Base-by-base conservation (phyloP, 228 moss, liverwort and hornwort species). In the Sphagnum fallax region DNA sequence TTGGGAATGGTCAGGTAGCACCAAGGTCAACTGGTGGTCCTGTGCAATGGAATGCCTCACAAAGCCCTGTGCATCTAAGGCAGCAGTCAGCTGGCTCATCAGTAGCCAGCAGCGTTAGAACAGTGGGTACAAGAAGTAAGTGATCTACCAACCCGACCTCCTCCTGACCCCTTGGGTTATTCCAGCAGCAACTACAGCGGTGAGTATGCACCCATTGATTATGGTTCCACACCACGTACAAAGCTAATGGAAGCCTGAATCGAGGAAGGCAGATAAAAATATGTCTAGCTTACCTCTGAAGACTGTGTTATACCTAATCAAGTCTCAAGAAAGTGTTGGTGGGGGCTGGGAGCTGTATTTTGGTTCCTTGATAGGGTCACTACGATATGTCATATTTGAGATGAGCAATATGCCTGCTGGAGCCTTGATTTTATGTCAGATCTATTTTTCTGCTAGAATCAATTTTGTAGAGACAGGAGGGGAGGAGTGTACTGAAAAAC, bases 131-230 rank as follows among this genome's bases (percentile, higher is more conserved):
- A 14, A 64, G 69, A 16, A 75, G n/a, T n/a, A n/a, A n/a, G 82
- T 6, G 80, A 80, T 4, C 69, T 80, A 49, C 71, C 80, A 47
- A 71, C 70, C 0, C 81, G 78, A 50, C 86, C 87, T 4, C 84
- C 84, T 2, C 83, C 86, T 2, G 85, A 75, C 6, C 66, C 78
- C 15, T 72, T 76, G 4, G 70, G 81, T 57, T 83, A 76, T 15
- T 32, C 32, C 32, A 32, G 32, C 32, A 32, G 32, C 32, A 32
- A 32, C 32, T 73, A 78, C 69, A 86, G 73, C 53, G 88, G 78
- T 11, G 92, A 88, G 48, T 91, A 94, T 52, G 80, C 84, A 55
- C 84, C 86, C 14, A 88, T 89, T 57, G 89, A 91, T 77, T 86
- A 84, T 48, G 72, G 11, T 18, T 7, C 80, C 32, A 63, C 32